Evolutionary conservation across 345 rosid species (phyloP).

Genomic region (Euclidium syriacum): DNA sequence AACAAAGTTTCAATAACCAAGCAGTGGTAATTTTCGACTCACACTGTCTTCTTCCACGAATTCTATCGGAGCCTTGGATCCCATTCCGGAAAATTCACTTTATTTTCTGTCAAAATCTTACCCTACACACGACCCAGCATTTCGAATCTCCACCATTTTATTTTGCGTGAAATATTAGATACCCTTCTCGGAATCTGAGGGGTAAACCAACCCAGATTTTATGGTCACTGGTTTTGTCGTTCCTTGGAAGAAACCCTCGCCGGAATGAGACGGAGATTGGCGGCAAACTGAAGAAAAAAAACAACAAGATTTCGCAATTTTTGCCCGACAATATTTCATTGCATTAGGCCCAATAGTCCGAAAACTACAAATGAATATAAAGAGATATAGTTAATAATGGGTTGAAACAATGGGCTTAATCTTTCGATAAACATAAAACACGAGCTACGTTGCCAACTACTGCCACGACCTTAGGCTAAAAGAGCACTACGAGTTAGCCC

Average conservation of each 20-base stretch:
- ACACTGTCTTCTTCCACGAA: conserved; percentile 52
- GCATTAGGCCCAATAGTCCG: too few relatives aligned
- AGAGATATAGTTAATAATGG: too few relatives aligned
- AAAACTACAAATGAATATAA: too few relatives aligned
- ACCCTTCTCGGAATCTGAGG: neutral
- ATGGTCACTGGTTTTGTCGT: neutral
- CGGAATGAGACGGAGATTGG: conserved; percentile 7
- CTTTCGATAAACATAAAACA: too few relatives aligned
- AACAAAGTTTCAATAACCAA: neutral
- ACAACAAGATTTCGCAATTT: too few relatives aligned
- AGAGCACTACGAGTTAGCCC: too few relatives aligned
- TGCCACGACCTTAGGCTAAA: too few relatives aligned
- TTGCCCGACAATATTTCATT: too few relatives aligned
- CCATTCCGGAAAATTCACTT: conserved; percentile 24
- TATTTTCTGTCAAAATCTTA: neutral
- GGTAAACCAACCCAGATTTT: neutral
- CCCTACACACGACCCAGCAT: neutral
- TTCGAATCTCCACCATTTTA: neutral
- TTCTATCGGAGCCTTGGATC: conserved; percentile 29
- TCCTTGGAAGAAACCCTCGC: conserved; percentile 15
- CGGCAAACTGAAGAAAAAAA: too few relatives aligned
- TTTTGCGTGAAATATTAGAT: neutral
- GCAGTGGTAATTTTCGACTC: neutral
- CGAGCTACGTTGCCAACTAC: too few relatives aligned
- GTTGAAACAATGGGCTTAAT: too few relatives aligned